Evolutionary conservation across 2,329 filamentous ascomycete genomes (phyloP).

Genomic region (Verticillium nubilum): DNA sequence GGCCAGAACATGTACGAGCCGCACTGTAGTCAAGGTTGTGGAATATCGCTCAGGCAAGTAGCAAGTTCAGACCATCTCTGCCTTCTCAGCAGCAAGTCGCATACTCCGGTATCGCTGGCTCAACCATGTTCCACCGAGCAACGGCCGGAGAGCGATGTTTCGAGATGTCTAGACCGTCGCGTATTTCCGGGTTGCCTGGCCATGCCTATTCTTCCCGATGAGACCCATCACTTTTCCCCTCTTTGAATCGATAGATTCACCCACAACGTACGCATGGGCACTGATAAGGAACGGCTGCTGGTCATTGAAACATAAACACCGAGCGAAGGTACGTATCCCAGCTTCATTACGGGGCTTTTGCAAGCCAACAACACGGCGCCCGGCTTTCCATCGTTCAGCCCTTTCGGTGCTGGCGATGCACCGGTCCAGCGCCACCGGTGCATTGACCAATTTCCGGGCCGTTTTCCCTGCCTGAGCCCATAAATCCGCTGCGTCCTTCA

Average conservation of each 20-base stretch:
- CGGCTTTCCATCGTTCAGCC: not conserved
- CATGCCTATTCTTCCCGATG: not conserved
- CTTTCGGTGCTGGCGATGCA: not conserved
- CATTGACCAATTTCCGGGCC: not conserved
- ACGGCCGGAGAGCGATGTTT: not conserved
- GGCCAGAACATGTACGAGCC: not conserved
- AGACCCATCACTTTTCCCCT: not conserved
- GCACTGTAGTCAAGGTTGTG: not conserved
- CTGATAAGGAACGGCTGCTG: not conserved
- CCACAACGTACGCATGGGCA: not conserved
- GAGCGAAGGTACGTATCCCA: not conserved
- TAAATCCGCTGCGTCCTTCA: no score
- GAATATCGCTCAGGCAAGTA: not conserved
- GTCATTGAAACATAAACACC: not conserved
- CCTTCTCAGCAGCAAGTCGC: not conserved
- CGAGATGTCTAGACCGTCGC: not conserved
- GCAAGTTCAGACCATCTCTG: not conserved
- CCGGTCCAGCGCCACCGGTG: not conserved
- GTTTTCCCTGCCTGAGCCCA: not conserved
- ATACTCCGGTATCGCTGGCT: not conserved
- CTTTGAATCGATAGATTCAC: not conserved
- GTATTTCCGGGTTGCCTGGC: not conserved
- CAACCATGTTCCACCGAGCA: not conserved
- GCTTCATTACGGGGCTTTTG: not conserved
- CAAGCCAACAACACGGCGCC: not conserved